Conservation (phyloP, 495 filamentous ascomycete species). For the Jackrogersella minutella region DNA sequence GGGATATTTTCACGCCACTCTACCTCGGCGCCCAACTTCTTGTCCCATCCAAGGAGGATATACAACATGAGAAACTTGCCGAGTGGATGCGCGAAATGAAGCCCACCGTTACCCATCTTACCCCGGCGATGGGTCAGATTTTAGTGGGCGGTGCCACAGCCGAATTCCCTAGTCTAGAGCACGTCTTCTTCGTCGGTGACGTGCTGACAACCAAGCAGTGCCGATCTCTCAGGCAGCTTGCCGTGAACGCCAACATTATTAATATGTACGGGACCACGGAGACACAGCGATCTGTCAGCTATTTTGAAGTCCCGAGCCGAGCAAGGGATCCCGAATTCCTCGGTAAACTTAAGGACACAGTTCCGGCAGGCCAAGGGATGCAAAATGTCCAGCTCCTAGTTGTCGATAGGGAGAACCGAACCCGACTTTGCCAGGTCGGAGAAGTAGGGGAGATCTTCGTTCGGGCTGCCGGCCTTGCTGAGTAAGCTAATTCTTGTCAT, state of each 20-base stretch:
- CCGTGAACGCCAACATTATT: slow-evolving; percentile 79
- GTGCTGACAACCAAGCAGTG: slow-evolving; percentile 89
- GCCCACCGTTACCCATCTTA: slow-evolving; percentile 88
- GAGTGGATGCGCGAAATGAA: slow-evolving; percentile 88
- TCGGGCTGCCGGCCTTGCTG: slow-evolving; percentile 86
- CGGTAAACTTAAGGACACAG: slow-evolving; percentile 76
- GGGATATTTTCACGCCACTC: slow-evolving; percentile 91
- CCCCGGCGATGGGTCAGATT: slow-evolving; percentile 96
- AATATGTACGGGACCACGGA: slow-evolving; percentile 97
- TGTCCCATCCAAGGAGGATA: slow-evolving; percentile 84
- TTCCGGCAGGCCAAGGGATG: slow-evolving; percentile 92
- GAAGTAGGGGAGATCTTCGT: slow-evolving; percentile 90
- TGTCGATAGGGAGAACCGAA: slow-evolving; percentile 79
- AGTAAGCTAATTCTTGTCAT: slow-evolving; percentile 48
- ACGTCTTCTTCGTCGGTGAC: slow-evolving; percentile 94
- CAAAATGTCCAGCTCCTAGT: slow-evolving; percentile 91
- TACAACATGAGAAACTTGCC: slow-evolving; percentile 85
- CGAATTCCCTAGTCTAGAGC: slow-evolving; percentile 77
- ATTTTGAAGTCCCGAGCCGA: slow-evolving; percentile 81
- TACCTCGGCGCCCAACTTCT: slow-evolving; percentile 86
- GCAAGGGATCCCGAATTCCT: slow-evolving; percentile 72
- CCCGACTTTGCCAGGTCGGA: slow-evolving; percentile 77
- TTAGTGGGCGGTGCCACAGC: slow-evolving; percentile 84
- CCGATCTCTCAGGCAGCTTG: slow-evolving; percentile 76
- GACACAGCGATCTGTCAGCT: slow-evolving; percentile 86